phyloP scores from a whole-genome alignment of 1,284 basidiomycete genomes.

The Cystobasidium sp. region DNA sequence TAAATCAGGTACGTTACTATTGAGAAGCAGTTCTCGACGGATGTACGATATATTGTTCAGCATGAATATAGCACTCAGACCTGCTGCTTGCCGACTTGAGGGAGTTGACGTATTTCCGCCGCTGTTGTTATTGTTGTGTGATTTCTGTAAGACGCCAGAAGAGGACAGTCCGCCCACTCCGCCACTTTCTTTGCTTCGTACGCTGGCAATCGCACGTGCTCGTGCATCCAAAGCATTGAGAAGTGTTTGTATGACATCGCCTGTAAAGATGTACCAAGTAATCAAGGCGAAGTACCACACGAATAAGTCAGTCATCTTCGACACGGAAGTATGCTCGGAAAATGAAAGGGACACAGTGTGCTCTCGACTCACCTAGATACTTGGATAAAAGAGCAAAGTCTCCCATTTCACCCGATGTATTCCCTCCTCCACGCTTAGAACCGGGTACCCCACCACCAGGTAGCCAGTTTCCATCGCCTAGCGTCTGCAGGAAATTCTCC shows the following conservation, averaged over 20 bases:
- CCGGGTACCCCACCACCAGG: slow-evolving; percentile 31
- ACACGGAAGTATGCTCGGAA: background rate
- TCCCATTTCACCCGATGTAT: slow-evolving; percentile 42
- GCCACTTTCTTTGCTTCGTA: background rate
- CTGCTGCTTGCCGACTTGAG: slow-evolving; percentile 28
- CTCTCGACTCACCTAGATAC: slow-evolving; percentile 49
- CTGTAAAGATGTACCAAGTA: slow-evolving; percentile 26
- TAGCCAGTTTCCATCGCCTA: slow-evolving; percentile 56
- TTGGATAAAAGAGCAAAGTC: slow-evolving; percentile 43
- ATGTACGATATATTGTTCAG: slow-evolving; percentile 55
- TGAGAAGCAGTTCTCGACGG: slow-evolving; percentile 51
- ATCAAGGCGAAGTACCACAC: background rate
- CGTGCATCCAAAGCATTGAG: slow-evolving; percentile 50
- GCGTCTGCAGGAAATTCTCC: slow-evolving; percentile 51
- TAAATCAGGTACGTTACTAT: slow-evolving; percentile 46
- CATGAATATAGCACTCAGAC: slow-evolving; percentile 52
- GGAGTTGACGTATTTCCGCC: slow-evolving; percentile 4
- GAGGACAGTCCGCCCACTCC: background rate
- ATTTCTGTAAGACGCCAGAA: slow-evolving; percentile 7
- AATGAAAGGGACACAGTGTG: too few relatives aligned
- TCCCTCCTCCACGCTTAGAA: background rate
- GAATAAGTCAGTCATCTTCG: background rate
- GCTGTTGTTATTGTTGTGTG: background rate
- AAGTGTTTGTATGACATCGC: slow-evolving; percentile 50
- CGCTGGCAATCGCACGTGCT: slow-evolving; percentile 42